Conservation (phyloP, 2,329 filamentous ascomycete genomes). For the Pseudocercospora fijiensis region DNA sequence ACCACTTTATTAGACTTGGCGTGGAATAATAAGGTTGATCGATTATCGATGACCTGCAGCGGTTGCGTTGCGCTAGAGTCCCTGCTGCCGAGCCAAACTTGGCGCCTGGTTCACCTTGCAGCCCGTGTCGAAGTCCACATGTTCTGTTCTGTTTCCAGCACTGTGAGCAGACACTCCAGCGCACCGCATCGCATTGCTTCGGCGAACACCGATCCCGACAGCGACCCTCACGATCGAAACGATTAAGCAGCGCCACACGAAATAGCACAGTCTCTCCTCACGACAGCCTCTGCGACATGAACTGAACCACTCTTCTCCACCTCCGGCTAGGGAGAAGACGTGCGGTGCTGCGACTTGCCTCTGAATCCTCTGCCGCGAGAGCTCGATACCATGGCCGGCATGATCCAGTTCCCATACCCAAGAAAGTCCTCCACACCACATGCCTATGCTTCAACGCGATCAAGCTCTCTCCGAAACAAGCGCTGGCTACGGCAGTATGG, state of each 20-base stretch:
- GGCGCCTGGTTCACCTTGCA: neutral
- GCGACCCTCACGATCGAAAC: neutral
- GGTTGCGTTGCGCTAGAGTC: neutral
- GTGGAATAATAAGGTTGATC: neutral
- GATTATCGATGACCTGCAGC: too few relatives aligned
- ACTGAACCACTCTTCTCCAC: neutral
- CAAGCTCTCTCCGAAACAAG: constrained; percentile 42
- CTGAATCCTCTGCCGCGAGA: constrained; percentile 6
- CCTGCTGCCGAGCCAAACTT: neutral
- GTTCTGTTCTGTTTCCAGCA: too few relatives aligned
- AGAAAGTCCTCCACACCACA: constrained; percentile 75
- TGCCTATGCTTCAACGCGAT: constrained; percentile 64
- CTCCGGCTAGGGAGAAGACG: neutral
- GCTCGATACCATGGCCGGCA: constrained; percentile 43
- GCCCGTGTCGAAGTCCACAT: too few relatives aligned
- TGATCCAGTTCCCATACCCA: constrained; percentile 90
- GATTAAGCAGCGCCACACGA: neutral
- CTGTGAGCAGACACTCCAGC: too few relatives aligned
- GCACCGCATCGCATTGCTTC: neutral
- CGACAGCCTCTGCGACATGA: constrained; percentile 1
- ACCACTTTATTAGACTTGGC: neutral
- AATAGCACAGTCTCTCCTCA: neutral
- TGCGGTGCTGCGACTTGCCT: neutral
- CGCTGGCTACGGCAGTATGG: constrained; percentile 37
- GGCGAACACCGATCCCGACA: neutral